Base-by-base conservation (phyloP, 2,329 filamentous ascomycete genomes). In the Raffaelea arxii region DNA sequence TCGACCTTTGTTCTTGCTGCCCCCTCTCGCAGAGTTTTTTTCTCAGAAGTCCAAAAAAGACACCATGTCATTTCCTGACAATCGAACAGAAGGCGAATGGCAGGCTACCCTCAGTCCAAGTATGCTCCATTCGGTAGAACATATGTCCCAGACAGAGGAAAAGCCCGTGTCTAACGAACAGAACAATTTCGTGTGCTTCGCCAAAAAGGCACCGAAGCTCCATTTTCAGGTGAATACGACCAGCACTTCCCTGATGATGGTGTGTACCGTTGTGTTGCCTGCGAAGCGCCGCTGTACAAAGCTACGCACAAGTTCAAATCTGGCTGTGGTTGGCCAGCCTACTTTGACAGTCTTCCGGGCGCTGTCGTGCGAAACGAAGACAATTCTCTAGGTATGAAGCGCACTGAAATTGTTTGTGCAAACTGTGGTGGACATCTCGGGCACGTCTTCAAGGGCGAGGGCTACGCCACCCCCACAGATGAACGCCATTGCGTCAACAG, bases 401-500 rank as follows among this genome's bases (percentile, higher is more conserved):
- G 92, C 54, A 96, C 81, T 14, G 92, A 98, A 71, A 98, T 98
- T 58, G 83, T 94, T 9, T 98, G 92, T 67, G 78, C 80, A 53
- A 95, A 94, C 63, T 98, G 92, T 61, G 94, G 92, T 22, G 92
- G 92, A 2, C 88, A 94, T 66, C 63, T 94, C 50, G 88, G 88
- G 23, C 88, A 94, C 70, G 87, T 94, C 16, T 94, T 94, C 65
- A 91, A 92, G 71, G 88, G 88, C 12, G 88, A 94, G 65, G 84
- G 86, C 19, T 91, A 82, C 59, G 59, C 73, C 9, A 94, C 85
- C 21, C 89, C 92, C 5, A 97, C 90, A 19, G 84, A 98, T 63
- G 92, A 98, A 78, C 77, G 92, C 51, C 92, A 98, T 69, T 98
- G 92, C 61, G 92, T 98, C 49, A 98, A 97, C 62, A 92, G 87